Base-by-base conservation (phyloP, 2,329 filamentous ascomycete species). In the Alternaria arbusti region DNA sequence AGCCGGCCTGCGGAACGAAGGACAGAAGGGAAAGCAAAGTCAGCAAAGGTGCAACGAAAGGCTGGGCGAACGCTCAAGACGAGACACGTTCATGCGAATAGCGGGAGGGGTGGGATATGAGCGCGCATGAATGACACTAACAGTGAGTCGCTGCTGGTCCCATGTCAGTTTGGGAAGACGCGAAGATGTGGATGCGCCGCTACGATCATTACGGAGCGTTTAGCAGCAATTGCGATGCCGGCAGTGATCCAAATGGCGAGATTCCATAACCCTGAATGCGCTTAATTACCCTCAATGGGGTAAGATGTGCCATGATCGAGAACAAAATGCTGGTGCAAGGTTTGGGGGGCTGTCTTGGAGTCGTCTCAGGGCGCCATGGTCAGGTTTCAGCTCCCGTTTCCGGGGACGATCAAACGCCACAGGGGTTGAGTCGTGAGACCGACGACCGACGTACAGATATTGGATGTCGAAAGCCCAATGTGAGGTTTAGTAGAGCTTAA, bases 51-150 rank as follows among this genome's bases (percentile, higher is more conserved):
- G 69, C 70, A 78, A 67, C 67, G 69, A 68, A 71, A 76, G 68
- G 69, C 76, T 75, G 69, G 75, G 75, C 76, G 69, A 77, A 74
- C 67, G 73, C 71, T 74, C 73, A 70, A 70, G 67, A 70, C 72
- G 72, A 77, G 71, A 75, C 74, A 76, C 68, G 75, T 72, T 72
- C 70, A 74, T 73, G 76, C 71, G 64, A 70, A 52, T 61, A 67
- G 72, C 72, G 69, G 55, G 66, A 70, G 68, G 72, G 66, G 68
- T 71, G 40, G 74, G 71, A 77, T 78, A 72, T 79, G 76, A 80
- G 67, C 70, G 66, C 64, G 78, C 78, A 80, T 80, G 69, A 78
- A 79, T 28, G 58, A 76, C 71, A 73, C 77, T 78, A 78, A 66
- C 63, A 71, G 65, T 74, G 71, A 70, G 74, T 75, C 70, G 71